phyloP scores from a whole-genome alignment of 2,329 filamentous ascomycete species.

The Diaporthe sp. region DNA sequence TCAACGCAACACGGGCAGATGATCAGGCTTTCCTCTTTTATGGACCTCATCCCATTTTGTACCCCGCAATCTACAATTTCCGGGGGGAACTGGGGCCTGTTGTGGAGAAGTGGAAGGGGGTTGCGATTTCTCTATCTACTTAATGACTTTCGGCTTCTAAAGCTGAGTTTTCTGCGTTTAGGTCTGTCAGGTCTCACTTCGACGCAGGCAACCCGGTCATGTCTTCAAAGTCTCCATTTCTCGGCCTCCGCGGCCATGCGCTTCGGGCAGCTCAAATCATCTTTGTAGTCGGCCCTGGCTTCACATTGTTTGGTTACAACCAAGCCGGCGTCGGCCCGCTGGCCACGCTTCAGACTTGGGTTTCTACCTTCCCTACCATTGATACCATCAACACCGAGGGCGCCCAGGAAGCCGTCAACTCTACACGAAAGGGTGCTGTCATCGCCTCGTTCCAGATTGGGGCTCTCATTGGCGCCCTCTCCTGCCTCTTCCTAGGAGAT shows the following conservation, averaged over 20 bases:
- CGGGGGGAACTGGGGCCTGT: neutral
- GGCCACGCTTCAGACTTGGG: constrained; percentile 50
- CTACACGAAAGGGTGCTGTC: constrained; percentile 47
- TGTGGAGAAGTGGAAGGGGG: neutral
- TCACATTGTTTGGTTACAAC: constrained; percentile 66
- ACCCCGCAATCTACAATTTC: neutral
- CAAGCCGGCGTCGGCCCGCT: constrained; percentile 63
- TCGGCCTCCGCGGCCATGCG: constrained; percentile 40
- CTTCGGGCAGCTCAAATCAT: constrained; percentile 40
- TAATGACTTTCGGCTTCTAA: constrained; percentile 14
- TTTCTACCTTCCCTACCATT: constrained; percentile 62
- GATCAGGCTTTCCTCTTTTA: neutral
- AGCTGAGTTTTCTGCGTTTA: neutral
- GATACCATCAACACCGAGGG: constrained; percentile 61
- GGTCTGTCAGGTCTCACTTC: neutral
- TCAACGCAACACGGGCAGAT: neutral
- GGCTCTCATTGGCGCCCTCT: constrained; percentile 44
- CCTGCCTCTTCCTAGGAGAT: constrained; percentile 55
- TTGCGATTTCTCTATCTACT: neutral
- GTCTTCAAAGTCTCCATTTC: constrained; percentile 29
- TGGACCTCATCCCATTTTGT: neutral
- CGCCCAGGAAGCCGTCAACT: constrained; percentile 56
- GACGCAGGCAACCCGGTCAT: neutral
- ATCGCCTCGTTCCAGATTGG: constrained; percentile 45
- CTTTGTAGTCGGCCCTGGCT: constrained; percentile 48